These are phyloP conservation scores for Aspergillus carlsbadensis DNA, from an alignment of 495 filamentous ascomycete genomes.

Conservation along the genomic window DNA sequence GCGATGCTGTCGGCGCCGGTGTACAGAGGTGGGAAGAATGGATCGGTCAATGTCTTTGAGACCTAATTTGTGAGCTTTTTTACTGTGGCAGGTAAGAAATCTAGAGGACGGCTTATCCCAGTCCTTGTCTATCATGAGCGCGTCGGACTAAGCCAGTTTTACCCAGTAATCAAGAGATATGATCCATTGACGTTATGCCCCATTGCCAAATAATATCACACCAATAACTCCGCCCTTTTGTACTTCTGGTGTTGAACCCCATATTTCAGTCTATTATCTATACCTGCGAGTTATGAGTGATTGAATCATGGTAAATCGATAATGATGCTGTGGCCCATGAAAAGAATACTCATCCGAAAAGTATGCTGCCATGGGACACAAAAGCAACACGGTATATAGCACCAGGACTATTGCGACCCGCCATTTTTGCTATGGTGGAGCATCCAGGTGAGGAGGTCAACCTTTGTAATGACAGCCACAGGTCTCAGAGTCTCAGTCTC, in stretches of 20 bases:
- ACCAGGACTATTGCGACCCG: conserved; percentile 2
- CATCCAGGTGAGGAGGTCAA: conserved; percentile 91
- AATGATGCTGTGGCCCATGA: background rate
- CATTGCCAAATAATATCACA: background rate
- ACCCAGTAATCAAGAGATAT: no score
- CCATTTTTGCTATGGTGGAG: conserved; percentile 59
- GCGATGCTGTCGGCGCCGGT: conserved; percentile 51
- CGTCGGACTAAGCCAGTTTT: no score
- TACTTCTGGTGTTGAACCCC: background rate
- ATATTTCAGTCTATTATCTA: background rate
- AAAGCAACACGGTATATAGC: background rate
- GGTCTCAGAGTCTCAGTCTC: conserved; percentile 66
- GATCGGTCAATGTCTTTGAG: conserved; percentile 64
- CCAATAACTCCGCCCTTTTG: background rate
- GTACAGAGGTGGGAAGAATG: conserved; percentile 86
- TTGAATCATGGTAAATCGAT: no score
- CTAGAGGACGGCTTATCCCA: background rate
- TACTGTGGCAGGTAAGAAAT: background rate
- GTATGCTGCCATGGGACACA: no score
- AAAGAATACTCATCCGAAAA: background rate
- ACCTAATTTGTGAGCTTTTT: background rate
- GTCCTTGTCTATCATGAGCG: no score
- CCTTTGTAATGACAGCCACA: conserved; percentile 91
- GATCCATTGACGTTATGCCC: background rate
- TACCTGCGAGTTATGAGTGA: background rate